Base-by-base conservation (phyloP, 2,329 filamentous ascomycete species). In the Fusarium keratoplasticum region DNA sequence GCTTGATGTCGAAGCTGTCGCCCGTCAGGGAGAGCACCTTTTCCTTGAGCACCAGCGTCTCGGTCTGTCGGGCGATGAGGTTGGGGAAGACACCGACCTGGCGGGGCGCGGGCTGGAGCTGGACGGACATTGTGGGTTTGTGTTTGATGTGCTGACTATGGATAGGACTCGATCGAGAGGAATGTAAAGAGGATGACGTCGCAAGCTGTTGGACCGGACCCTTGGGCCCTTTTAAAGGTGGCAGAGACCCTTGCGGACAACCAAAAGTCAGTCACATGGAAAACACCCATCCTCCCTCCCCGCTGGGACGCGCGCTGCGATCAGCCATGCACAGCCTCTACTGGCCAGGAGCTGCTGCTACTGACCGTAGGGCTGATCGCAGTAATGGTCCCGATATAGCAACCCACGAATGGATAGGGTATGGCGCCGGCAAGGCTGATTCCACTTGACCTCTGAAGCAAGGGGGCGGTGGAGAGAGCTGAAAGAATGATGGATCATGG, bases 1-100 rank as follows among this genome's bases (percentile, higher is more conserved):
- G 86, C 63, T 86, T 87, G 80, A 93, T 88, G 72, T 89, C 88
- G 82, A 93, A 93, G 80, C 86, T 89, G 82, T 93, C 90, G 66
- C 90, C 90, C 1, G 87, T 87, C 10, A 92, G 82, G 4, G 90
- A 92, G 67, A 91, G 79, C 20, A 92, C 84, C 75, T 90, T 90
- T 77, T 93, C 90, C 75, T 87, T 89, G 58, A 93, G 83, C 2
- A 89, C 78, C 8, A 93, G 81, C 3, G 87, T 89, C 76, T 87
- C 84, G 7, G 79, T 76, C 35, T 84, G 80, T 1, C 68, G 78
- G 4, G 83, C 81, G 29, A 86, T 78, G 70, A 83, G 80, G 10
- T 80, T 79, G 62, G 80, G 73, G 71, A 86, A 85, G 61, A 87
- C 70, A 66, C 84, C 85, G 13, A 86, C 75, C 10, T 79, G 78